Conservation (phyloP, 768 basidiomycete genomes). For the Polyporus arcularius region DNA sequence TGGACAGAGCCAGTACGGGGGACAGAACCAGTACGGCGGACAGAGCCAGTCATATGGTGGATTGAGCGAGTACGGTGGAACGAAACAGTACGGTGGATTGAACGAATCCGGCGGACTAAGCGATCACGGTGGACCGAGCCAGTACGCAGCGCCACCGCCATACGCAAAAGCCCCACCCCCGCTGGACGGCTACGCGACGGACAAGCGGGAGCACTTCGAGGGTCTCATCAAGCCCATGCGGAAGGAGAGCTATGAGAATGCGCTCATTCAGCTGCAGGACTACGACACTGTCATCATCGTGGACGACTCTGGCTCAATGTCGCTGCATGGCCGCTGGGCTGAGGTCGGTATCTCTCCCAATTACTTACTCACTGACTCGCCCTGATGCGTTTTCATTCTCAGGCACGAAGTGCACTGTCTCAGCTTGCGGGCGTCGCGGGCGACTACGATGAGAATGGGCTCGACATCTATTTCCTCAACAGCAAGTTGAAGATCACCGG, state of each 20-base stretch:
- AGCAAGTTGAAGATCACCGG: constrained; percentile 30
- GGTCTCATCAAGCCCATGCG: constrained; percentile 19
- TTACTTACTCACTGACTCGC: not conserved
- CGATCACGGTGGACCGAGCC: no score
- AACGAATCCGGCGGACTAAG: no score
- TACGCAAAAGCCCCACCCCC: no score
- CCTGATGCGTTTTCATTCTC: constrained; percentile 1
- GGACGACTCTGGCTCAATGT: constrained; percentile 65
- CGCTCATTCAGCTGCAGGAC: constrained; percentile 38
- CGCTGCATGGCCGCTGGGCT: constrained; percentile 42
- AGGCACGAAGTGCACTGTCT: constrained; percentile 50
- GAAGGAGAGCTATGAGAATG: constrained; percentile 23
- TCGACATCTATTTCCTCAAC: constrained; percentile 67
- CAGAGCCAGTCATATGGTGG: no score
- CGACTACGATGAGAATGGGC: constrained; percentile 56
- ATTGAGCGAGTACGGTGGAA: no score
- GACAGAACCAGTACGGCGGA: no score
- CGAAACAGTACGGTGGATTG: no score
- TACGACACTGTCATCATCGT: constrained; percentile 62
- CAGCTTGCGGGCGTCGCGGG: constrained; percentile 49
- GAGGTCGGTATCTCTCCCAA: constrained; percentile 39
- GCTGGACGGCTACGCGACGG: not conserved
- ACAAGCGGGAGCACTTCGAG: constrained; percentile 7
- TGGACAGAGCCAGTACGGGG: no score
- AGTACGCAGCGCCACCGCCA: no score